A percentile compares a stretch with the other conserved stretches of the same genome.
Conservation (phyloP, 495 filamentous ascomycete species). For the Penicillium soppii region DNA sequence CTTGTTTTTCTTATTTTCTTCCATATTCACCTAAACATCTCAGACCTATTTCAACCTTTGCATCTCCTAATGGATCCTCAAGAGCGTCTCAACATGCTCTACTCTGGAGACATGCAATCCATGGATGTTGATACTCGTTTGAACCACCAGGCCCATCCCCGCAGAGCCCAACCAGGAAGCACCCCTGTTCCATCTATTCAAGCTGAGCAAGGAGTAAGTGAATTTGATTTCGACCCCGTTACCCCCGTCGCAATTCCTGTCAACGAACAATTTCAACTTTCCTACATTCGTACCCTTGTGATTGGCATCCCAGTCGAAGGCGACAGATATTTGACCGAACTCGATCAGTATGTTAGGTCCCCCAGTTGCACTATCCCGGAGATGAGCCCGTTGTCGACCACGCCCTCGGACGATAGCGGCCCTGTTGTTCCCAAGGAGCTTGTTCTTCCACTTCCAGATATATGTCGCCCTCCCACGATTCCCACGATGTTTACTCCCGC, state of each 20-base stretch:
- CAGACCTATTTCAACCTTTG: background rate
- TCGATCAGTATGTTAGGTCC: background rate
- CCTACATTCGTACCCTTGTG: constrained; percentile 1
- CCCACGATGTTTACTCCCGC: constrained; percentile 58
- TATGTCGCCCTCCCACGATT: too few species aligned
- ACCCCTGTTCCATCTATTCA: background rate
- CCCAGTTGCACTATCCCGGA: too few species aligned
- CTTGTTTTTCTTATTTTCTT: background rate
- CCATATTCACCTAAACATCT: background rate
- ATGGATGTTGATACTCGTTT: constrained; percentile 23
- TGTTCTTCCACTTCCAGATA: too few species aligned
- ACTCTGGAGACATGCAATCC: constrained; percentile 19
- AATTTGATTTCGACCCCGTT: background rate
- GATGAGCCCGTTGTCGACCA: background rate
- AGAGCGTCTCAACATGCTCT: constrained; percentile 28
- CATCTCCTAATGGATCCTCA: constrained; percentile 20
- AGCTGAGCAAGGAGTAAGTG: constrained; percentile 2
- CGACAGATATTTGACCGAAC: background rate
- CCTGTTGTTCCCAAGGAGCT: background rate
- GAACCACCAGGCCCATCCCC: background rate
- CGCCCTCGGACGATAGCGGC: background rate
- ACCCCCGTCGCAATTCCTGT: background rate
- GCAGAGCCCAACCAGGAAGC: background rate
- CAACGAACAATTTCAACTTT: background rate
- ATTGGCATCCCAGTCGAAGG: background rate